Percentiles rank a stretch among this genome's conserved stretches.
Evolutionary conservation across 345 rosid species (phyloP).

Genomic region (Gossypium raimondii): DNA sequence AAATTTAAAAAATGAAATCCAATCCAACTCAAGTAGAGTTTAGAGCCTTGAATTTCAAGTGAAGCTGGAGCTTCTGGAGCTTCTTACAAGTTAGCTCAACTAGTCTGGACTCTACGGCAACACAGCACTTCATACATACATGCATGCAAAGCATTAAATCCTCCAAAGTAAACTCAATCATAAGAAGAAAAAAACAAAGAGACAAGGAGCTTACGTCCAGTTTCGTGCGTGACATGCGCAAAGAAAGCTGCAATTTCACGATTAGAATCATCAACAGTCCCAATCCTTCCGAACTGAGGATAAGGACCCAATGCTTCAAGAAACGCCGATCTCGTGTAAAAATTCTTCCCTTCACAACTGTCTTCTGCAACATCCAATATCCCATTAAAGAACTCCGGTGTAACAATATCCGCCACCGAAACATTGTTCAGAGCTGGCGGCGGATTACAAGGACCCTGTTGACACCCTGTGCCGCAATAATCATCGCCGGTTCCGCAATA

Average conservation of each 20-base stretch:
- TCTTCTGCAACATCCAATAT: conserved; percentile 30
- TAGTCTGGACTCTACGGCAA: too few species aligned
- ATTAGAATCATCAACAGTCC: conserved; percentile 33
- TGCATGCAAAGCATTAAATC: not conserved
- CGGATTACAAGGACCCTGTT: conserved; percentile 15
- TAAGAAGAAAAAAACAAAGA: not conserved
- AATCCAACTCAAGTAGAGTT: too few species aligned
- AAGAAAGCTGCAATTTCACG: conserved; percentile 53
- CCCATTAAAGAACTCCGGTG: conserved; percentile 36
- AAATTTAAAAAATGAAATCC: too few species aligned
- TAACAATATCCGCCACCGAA: conserved; percentile 30
- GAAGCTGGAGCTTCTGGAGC: too few species aligned
- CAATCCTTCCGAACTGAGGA: conserved; percentile 32
- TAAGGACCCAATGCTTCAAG: conserved; percentile 25
- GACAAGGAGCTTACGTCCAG: conserved; percentile 30
- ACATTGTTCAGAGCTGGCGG: conserved; percentile 13
- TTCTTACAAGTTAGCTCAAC: too few species aligned
- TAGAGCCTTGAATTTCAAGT: too few species aligned
- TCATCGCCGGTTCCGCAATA: conserved; percentile 14
- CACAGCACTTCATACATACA: not conserved
- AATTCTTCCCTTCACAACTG: conserved; percentile 33
- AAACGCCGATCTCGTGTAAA: conserved; percentile 39
- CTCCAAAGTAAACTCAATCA: not conserved
- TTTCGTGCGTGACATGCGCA: conserved; percentile 48
- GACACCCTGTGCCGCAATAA: conserved; percentile 19